Percentiles rank a stretch among this genome's conserved stretches.
Evolutionary conservation across 257 asterid genomes (phyloP).

Genomic region (Nicotiana noctiflora): DNA sequence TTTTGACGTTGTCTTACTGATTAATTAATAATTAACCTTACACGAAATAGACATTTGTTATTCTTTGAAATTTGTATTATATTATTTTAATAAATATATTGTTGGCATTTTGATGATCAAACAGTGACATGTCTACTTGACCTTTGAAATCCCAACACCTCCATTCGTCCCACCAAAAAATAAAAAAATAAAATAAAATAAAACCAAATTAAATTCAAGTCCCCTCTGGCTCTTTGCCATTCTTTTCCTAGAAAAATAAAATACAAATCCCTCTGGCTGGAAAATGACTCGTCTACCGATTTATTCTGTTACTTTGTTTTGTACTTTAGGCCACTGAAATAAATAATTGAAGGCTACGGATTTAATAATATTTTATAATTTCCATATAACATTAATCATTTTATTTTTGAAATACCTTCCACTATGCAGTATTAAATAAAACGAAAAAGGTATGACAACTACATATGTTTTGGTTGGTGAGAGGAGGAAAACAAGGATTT

Average conservation of each 20-base stretch:
- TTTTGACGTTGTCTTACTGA: not conserved
- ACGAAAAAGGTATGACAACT: not conserved
- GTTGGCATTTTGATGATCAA: not conserved
- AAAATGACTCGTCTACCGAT: not conserved
- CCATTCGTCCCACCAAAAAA: not conserved
- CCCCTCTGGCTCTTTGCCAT: not conserved
- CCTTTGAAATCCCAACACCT: not conserved
- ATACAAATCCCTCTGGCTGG: not conserved
- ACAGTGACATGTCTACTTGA: not conserved
- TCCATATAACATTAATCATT: not conserved
- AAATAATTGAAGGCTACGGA: not conserved
- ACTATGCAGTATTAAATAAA: not conserved
- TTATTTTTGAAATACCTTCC: not conserved
- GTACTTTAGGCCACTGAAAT: not conserved
- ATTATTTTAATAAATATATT: not conserved
- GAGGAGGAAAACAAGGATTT: not conserved
- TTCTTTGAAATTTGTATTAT: not conserved
- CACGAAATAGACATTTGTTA: not conserved
- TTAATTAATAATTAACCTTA: not conserved
- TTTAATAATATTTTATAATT: not conserved
- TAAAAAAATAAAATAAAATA: not conserved
- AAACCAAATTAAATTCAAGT: not conserved
- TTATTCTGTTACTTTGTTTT: constrained; percentile 3
- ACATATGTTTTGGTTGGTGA: not conserved
- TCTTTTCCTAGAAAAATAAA: not conserved